These are phyloP conservation scores for Maudiozyma turicensis DNA, from an alignment of 805 yeast species.

Conservation along the genomic window DNA sequence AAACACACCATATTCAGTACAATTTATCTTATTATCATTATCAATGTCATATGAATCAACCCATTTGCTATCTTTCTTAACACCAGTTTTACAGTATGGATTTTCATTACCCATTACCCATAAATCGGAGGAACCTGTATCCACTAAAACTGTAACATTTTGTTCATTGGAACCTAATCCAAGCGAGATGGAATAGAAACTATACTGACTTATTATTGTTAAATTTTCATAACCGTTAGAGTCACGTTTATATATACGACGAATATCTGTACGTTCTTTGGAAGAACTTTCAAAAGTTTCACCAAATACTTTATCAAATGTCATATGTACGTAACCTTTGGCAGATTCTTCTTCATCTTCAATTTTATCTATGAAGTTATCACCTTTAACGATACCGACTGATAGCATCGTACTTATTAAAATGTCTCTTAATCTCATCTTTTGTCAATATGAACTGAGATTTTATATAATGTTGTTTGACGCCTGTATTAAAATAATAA, in stretches of 20 bases:
- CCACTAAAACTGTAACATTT: conserved; percentile 44
- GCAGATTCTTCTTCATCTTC: background rate
- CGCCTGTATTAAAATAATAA: no score
- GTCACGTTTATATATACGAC: conserved; percentile 14
- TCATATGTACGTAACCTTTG: conserved; percentile 6
- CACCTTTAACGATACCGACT: background rate
- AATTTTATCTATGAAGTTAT: background rate
- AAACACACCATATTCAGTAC: conserved; percentile 34
- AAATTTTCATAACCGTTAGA: conserved; percentile 22
- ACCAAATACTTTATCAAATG: conserved; percentile 20
- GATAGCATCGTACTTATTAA: background rate
- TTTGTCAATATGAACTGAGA: no score
- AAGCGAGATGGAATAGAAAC: conserved; percentile 38
- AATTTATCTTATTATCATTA: conserved; percentile 14
- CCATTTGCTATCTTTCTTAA: background rate
- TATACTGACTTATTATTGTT: conserved; percentile 30
- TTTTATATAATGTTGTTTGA: no score
- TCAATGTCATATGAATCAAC: background rate
- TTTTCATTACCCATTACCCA: conserved; percentile 32
- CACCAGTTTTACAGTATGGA: conserved; percentile 1
- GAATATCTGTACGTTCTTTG: background rate
- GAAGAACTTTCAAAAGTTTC: conserved; percentile 3
- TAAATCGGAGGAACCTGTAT: conserved; percentile 67
- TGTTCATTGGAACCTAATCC: conserved; percentile 49
- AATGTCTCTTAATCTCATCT: background rate